Evolutionary conservation across 2,329 filamentous ascomycete genomes (phyloP).

Genomic region (Hymenoscyphus repandus): DNA sequence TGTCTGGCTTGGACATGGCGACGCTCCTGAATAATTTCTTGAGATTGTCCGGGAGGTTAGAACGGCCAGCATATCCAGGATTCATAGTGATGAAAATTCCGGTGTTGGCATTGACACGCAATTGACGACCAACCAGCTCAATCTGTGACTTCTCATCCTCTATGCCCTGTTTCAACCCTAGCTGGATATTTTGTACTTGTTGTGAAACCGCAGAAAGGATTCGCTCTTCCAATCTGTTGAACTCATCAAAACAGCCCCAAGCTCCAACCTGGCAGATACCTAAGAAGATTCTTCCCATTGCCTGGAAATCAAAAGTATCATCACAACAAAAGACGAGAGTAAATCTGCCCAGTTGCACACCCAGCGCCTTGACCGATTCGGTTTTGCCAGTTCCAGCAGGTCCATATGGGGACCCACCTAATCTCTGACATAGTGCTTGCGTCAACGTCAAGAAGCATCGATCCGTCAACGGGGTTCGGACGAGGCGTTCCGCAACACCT

Average conservation of each 20-base stretch:
- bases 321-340: slow-evolving; percentile 99
- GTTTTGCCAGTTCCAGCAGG: slow-evolving; percentile 98
- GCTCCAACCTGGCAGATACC: slow-evolving; percentile 98
- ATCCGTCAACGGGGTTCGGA: slow-evolving; percentile 93
- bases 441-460: slow-evolving; percentile 97
- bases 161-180: slow-evolving; percentile 80
- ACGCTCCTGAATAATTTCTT: slow-evolving; percentile 99
- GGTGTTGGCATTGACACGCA: slow-evolving; percentile 86
- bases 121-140: slow-evolving; percentile 85
- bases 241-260: slow-evolving; percentile 99
- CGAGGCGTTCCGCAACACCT: slow-evolving; percentile 90
- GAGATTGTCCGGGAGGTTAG: slow-evolving; percentile 95
- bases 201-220: slow-evolving; percentile 98
- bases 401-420: slow-evolving; percentile 95
- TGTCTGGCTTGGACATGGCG: slow-evolving; percentile 99
- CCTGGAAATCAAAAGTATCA: slow-evolving; percentile 99
- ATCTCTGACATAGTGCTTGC: slow-evolving; percentile 87
- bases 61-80: slow-evolving; percentile 95
- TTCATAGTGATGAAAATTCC: slow-evolving; percentile 99
- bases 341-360: slow-evolving; percentile 92
- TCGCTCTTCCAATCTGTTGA: slow-evolving; percentile 96
- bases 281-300: slow-evolving; percentile 98
- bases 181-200: slow-evolving; percentile 98
- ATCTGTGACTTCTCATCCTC: slow-evolving; percentile 84
- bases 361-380: slow-evolving; percentile 96